Evolutionary conservation across 2,329 filamentous ascomycete species (phyloP).

Genomic region (Penicillium verrucosum): DNA sequence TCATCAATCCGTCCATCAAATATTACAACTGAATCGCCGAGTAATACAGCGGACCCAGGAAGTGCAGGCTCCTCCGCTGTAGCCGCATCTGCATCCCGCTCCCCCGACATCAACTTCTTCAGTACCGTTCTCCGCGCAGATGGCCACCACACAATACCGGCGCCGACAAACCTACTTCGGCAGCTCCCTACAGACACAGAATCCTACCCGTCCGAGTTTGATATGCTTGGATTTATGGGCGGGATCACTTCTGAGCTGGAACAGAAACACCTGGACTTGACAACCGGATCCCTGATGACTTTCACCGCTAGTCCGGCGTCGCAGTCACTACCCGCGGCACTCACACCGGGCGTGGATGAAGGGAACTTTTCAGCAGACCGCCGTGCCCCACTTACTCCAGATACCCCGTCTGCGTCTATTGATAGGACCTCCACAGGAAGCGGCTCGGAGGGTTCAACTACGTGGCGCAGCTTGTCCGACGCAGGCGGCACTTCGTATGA

Average conservation of each 20-base stretch:
- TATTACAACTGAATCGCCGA: background rate
- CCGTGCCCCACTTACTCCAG: constrained; percentile 14
- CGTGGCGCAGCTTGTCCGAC: constrained; percentile 21
- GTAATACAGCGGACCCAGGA: background rate
- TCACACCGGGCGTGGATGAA: constrained; percentile 2
- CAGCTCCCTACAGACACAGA: constrained; percentile 5
- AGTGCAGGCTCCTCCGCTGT: background rate
- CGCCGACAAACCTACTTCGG: constrained; percentile 3
- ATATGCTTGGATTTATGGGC: constrained; percentile 39
- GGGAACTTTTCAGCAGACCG: constrained; percentile 9
- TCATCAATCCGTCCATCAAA: background rate
- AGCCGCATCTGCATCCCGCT: constrained; percentile 7
- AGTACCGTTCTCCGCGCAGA: constrained; percentile 29
- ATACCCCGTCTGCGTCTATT: constrained; percentile 10
- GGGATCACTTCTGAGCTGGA: constrained; percentile 36
- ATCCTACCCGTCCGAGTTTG: constrained; percentile 23
- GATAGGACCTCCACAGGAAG: constrained; percentile 16
- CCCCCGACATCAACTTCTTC: constrained; percentile 27
- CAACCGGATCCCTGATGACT: constrained; percentile 16
- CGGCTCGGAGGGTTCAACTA: constrained; percentile 13
- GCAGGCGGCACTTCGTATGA: constrained; percentile 24
- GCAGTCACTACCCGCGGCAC: constrained; percentile 9
- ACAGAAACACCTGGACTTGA: constrained; percentile 35
- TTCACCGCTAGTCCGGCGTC: constrained; percentile 15
- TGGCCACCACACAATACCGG: constrained; percentile 15